Conservation (phyloP, 768 basidiomycete genomes). For the Xerocomellus chrysenteron region DNA sequence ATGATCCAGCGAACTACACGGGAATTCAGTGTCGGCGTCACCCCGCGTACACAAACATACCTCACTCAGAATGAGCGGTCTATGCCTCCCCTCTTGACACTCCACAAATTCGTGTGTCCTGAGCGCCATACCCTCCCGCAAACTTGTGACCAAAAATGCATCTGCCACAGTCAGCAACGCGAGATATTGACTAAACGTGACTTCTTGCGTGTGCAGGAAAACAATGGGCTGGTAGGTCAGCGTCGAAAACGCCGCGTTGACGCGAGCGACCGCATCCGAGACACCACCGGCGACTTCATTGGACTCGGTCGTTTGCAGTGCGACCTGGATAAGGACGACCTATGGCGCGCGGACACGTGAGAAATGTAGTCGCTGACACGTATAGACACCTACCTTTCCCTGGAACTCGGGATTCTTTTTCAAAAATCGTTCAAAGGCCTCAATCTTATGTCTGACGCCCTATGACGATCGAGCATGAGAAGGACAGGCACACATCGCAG, state of each 20-base stretch:
- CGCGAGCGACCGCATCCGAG: constrained; percentile 67
- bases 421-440: constrained; percentile 80
- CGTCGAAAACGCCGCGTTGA: constrained; percentile 82
- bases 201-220: constrained; percentile 80
- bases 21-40: background rate
- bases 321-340: constrained; percentile 85
- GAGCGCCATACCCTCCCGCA: constrained; percentile 88
- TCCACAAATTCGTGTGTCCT: constrained; percentile 81
- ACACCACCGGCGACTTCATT: constrained; percentile 75
- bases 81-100: constrained; percentile 68
- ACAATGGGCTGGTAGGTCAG: constrained; percentile 87
- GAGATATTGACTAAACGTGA: constrained; percentile 85
- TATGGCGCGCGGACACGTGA: constrained; percentile 18
- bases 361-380: background rate
- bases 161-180: constrained; percentile 81
- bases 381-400: constrained; percentile 49
- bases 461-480: constrained; percentile 14
- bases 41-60: too few species aligned
- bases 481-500: background rate
- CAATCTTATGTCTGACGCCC: constrained; percentile 81
- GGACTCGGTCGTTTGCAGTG: constrained; percentile 75
- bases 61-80: constrained; percentile 45
- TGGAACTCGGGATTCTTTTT: constrained; percentile 78
- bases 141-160: constrained; percentile 79
- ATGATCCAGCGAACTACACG: constrained; percentile 76